phyloP scores from a whole-genome alignment of 495 filamentous ascomycete species.

The Xylaria grammica region DNA sequence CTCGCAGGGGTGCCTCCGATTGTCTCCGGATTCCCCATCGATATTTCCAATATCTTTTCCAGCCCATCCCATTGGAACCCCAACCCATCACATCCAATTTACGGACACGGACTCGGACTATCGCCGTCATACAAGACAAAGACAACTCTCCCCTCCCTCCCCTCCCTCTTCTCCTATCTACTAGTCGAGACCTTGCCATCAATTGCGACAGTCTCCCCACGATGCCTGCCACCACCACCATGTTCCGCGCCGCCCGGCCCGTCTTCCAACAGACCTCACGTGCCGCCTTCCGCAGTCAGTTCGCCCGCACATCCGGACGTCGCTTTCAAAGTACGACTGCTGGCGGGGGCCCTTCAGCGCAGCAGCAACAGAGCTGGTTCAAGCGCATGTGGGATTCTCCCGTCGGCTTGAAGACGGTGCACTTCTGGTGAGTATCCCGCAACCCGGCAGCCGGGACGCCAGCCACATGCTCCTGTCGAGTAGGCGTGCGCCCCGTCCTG shows the following conservation, averaged over 20 bases:
- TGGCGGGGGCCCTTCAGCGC: slow-evolving; percentile 41
- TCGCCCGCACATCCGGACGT: slow-evolving; percentile 55
- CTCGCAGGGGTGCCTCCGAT: slow-evolving; percentile 9
- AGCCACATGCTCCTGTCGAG: too few relatives aligned
- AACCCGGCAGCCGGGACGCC: not conserved
- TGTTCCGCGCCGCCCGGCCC: slow-evolving; percentile 59
- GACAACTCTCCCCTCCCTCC: slow-evolving; percentile 23
- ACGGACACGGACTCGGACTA: slow-evolving; percentile 11
- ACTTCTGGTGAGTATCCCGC: slow-evolving; percentile 77
- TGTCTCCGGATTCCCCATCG: slow-evolving; percentile 14
- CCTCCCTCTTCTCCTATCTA: slow-evolving; percentile 3
- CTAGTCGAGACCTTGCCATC: not conserved
- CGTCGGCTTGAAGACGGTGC: slow-evolving; percentile 91
- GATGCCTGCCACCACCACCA: slow-evolving; percentile 44
- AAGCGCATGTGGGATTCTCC: slow-evolving; percentile 85
- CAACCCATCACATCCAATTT: not conserved
- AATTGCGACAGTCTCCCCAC: not conserved
- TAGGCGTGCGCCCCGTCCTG: too few relatives aligned
- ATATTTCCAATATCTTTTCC: slow-evolving; percentile 15
- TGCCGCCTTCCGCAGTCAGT: slow-evolving; percentile 54
- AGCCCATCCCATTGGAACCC: not conserved
- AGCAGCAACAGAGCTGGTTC: slow-evolving; percentile 63
- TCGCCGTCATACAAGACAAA: slow-evolving; percentile 21
- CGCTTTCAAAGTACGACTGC: slow-evolving; percentile 70
- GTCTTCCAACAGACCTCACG: slow-evolving; percentile 46